Base-by-base conservation (phyloP, 2,329 filamentous ascomycete genomes). In the Cladorrhinum sp. region DNA sequence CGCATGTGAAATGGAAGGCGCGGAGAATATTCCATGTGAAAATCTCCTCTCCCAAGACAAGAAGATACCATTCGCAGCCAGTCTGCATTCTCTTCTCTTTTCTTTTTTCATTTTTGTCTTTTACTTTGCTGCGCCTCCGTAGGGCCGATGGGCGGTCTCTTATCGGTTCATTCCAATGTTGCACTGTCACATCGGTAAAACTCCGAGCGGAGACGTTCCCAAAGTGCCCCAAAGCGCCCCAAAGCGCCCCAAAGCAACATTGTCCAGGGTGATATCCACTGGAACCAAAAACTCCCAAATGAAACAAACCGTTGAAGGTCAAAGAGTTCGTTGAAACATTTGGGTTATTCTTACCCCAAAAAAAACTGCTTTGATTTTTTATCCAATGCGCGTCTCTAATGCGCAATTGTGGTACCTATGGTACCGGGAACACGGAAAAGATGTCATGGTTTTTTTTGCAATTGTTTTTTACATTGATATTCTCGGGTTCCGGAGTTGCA, bases 131-230 rank as follows among this genome's bases (percentile, higher is more conserved):
- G 18, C 18, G 18, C 22, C 53, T 56, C 53, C 22, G 38, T 49
- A 56, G 38, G 53, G 53, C 53, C 53, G 53, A 56, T 23, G 25
- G 24, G 13, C 52, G 32, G 24, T 13, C 23, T 22, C 52, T 24
- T 20, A 45, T 22, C 16, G 6, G 41, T 45, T 45, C 41, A 45
- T 45, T 25, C 16, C 41, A 48, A 32, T 36, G 53, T 56, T 49
- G 16, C 53, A 56, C 53, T 56, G 53, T 56, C 53, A 56, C 53
- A 49, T 56, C 53, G 53, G 53, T 56, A 56, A 56, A 56, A 49
- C 24, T 56, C 53, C 53, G 53, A 56, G 53, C 41, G 53, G 53
- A 56, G 38, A n/a, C 49, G n/a, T 10, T 12, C 32, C 41, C 41
- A 48, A 5, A 32, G 7, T 32, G 29, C 6, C 29, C n/a, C n/a